Evolutionary conservation across 768 basidiomycete genomes (phyloP).

Genomic region (Suillus placidus): DNA sequence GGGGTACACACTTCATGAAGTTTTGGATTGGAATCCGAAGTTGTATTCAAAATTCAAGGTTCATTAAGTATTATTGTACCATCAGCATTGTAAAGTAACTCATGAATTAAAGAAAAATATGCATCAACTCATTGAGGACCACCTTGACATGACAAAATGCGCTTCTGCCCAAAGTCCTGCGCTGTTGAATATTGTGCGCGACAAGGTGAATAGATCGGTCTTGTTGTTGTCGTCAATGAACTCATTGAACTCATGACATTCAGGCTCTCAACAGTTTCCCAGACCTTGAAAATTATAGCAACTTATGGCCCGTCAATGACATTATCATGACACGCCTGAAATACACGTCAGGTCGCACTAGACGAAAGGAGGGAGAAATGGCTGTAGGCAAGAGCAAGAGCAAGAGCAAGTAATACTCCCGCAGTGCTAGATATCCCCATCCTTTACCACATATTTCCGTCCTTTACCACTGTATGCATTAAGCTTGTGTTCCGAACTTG

Average conservation of each 20-base stretch:
- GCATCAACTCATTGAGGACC: slow-evolving; percentile 11
- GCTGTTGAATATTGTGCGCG: not conserved
- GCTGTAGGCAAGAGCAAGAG: slow-evolving; percentile 7
- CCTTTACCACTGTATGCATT: not conserved
- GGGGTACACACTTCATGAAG: slow-evolving; percentile 28
- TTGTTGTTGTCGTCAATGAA: not conserved
- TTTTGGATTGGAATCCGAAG: slow-evolving; percentile 23
- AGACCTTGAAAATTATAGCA: slow-evolving; percentile 15
- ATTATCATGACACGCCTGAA: slow-evolving; percentile 19
- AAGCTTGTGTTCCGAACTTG: too few species aligned
- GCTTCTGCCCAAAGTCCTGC: slow-evolving; percentile 11
- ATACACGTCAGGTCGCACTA: slow-evolving; percentile 9
- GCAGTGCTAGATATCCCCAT: not conserved
- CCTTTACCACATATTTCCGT: not conserved
- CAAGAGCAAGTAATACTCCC: not conserved
- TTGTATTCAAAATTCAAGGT: slow-evolving; percentile 25
- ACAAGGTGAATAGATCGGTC: not conserved
- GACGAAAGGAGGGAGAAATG: slow-evolving; percentile 5
- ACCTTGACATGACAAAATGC: slow-evolving; percentile 15
- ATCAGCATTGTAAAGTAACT: not conserved
- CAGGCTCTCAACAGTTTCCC: slow-evolving; percentile 6
- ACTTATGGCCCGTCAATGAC: slow-evolving; percentile 15
- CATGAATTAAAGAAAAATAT: slow-evolving; percentile 1
- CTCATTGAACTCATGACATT: not conserved
- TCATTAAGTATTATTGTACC: not conserved